Conservation (phyloP, 768 basidiomycete species). For the Amylocystis lapponica region DNA sequence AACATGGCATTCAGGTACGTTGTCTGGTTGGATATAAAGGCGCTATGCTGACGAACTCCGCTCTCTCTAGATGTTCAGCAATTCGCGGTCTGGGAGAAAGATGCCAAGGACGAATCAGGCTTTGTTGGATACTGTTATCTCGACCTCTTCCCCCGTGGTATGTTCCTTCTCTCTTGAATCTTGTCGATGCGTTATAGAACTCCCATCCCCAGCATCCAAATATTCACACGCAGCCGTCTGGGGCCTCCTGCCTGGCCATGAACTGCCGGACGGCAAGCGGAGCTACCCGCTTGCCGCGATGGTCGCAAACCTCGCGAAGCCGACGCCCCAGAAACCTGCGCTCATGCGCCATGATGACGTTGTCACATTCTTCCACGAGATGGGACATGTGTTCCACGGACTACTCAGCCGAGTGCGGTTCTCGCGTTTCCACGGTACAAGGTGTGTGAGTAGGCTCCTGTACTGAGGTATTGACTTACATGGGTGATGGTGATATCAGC, state of each 20-base stretch:
- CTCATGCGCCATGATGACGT: constrained; percentile 86
- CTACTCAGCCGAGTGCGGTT: constrained; percentile 67
- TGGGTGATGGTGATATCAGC: constrained; percentile 2
- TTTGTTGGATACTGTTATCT: constrained; percentile 87
- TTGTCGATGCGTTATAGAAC: neutral
- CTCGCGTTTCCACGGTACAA: constrained; percentile 77
- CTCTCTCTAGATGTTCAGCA: constrained; percentile 67
- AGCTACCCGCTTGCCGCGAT: constrained; percentile 75
- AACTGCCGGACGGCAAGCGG: constrained; percentile 47
- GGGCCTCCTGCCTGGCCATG: constrained; percentile 65
- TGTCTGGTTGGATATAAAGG: neutral
- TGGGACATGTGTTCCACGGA: constrained; percentile 51
- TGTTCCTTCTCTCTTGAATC: constrained; percentile 12
- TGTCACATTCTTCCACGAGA: constrained; percentile 90
- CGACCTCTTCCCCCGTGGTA: constrained; percentile 81
- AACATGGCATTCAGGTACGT: constrained; percentile 76
- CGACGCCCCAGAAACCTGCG: constrained; percentile 74
- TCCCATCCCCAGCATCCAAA: constrained; percentile 47
- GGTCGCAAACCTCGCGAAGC: constrained; percentile 89
- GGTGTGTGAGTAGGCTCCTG: constrained; percentile 25
- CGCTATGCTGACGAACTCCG: neutral
- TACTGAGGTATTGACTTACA: neutral
- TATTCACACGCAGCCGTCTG: constrained; percentile 88
- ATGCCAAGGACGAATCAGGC: constrained; percentile 59
- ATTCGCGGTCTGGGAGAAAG: constrained; percentile 81